Evolutionary conservation across 371 early-diverging fungal species (phyloP), one percentile per base, ranked within the genome.

Genomic region (Dinochytrium kinnereticum): DNA sequence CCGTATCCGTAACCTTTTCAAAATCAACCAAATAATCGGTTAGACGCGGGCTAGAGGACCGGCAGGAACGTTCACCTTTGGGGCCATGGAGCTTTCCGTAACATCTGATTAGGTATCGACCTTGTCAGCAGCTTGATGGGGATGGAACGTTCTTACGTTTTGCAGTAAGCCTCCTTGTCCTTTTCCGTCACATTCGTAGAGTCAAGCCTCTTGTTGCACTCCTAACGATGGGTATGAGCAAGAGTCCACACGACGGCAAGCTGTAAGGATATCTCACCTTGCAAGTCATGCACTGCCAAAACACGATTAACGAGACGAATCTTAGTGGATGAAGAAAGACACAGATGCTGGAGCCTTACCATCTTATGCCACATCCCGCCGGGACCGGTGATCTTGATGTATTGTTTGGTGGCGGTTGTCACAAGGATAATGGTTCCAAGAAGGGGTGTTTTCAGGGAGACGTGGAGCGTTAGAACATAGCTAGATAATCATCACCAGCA

Each of bases 41-140:
- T n/a, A n/a, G n/a, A n/a, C n/a, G n/a, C n/a, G n/a, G n/a, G n/a
- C n/a, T n/a, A n/a, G n/a, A n/a, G n/a, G n/a, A n/a, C n/a, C n/a
- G n/a, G n/a, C n/a, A n/a, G 38, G 28, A 33, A 21, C 30, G 31
- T 33, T 53, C 19, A 81, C 81, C 82, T 53, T 78, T 85, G 37
- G 82, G 85, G 40, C 82, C 85, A 78, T 80, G 81, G 37, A 80
- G 38, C 70, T 82, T 82, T 17, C 78, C 83, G 57, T 85, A 82
- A 69, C 84, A 83, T 28, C 76, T 76, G 38, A 17, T 50, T 38
- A 5, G 26, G n/a, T n/a, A n/a, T n/a, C n/a, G n/a, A n/a, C n/a
- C n/a, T n/a, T n/a, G n/a, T n/a, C n/a, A n/a, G n/a, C n/a, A n/a
- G n/a, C n/a, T n/a, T n/a, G n/a, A n/a, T n/a, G n/a, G n/a, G n/a